Percentiles rank a stretch among this genome's conserved stretches.
Evolutionary conservation across 2,329 filamentous ascomycete species (phyloP).

Genomic region (Didymosphaeria variabile): DNA sequence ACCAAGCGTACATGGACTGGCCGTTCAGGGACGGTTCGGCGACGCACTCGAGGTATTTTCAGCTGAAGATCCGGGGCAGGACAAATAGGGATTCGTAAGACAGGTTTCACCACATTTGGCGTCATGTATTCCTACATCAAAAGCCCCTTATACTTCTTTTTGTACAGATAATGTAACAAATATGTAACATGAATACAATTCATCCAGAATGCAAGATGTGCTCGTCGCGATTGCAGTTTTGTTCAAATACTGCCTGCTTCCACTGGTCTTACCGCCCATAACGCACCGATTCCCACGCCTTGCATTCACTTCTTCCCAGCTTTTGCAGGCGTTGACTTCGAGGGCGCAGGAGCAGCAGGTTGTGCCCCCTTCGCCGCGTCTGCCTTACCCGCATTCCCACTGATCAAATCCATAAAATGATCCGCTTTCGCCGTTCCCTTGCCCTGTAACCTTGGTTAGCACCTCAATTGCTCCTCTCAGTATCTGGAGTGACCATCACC

Average conservation of each 20-base stretch:
- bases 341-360: conserved; percentile 7
- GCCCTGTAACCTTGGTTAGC: conserved; percentile 18
- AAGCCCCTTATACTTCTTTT: neutral
- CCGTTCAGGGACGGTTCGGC: conserved; percentile 40
- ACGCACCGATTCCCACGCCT: neutral
- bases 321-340: conserved; percentile 14
- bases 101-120: neutral
- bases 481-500: neutral
- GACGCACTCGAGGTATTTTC: conserved; percentile 38
- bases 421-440: conserved; percentile 22
- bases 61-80: conserved; percentile 10
- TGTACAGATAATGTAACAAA: conserved; percentile 14
- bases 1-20: conserved; percentile 44
- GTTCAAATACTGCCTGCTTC: neutral
- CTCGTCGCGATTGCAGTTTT: conserved; percentile 1
- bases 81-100: neutral
- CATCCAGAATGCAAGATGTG: neutral
- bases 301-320: conserved; percentile 17
- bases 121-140: neutral
- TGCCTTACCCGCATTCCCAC: conserved; percentile 18
- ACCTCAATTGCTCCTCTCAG: neutral
- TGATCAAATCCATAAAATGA: conserved; percentile 37
- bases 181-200: neutral
- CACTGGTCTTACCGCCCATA: neutral
- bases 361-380: conserved; percentile 3